phyloP scores from a whole-genome alignment of 192 early-diverging fungal genomes.

The Coemansia sp. region DNA sequence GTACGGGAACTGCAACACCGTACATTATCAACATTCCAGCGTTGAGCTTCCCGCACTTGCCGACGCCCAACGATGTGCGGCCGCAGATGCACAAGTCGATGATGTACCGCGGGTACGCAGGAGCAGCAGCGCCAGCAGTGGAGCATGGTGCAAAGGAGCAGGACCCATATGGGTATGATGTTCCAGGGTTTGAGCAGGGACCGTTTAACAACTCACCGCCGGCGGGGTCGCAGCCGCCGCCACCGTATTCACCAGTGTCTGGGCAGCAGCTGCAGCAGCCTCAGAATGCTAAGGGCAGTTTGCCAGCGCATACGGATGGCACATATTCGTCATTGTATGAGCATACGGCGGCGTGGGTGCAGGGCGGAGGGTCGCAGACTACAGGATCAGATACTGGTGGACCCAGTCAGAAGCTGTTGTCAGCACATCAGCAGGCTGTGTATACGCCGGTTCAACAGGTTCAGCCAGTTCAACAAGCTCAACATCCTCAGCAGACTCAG shows the following conservation, averaged over 20 bases:
- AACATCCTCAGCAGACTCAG: not conserved
- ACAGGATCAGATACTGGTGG: slow-evolving; percentile 36
- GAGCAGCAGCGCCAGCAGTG: not conserved
- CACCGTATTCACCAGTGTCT: slow-evolving; percentile 33
- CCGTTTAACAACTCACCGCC: not conserved
- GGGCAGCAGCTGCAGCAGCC: slow-evolving; percentile 8
- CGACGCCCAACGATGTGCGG: not conserved
- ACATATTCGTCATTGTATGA: slow-evolving; percentile 55
- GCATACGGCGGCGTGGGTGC: slow-evolving; percentile 52
- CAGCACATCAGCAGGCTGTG: not conserved
- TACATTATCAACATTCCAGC: slow-evolving; percentile 53
- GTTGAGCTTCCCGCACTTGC: slow-evolving; percentile 43
- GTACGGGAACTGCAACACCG: slow-evolving; percentile 39
- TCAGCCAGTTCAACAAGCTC: not conserved
- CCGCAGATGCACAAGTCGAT: slow-evolving; percentile 12
- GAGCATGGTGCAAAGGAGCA: slow-evolving; percentile 8
- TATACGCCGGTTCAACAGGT: not conserved
- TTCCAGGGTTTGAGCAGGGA: slow-evolving; percentile 28
- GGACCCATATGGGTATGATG: slow-evolving; percentile 43
- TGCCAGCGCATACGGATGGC: slow-evolving; percentile 43
- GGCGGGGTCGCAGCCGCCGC: slow-evolving; percentile 2
- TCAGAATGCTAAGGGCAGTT: not conserved
- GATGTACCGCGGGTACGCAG: slow-evolving; percentile 35
- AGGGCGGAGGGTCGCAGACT: slow-evolving; percentile 35
- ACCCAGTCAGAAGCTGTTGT: slow-evolving; percentile 10